These are phyloP conservation scores for Melampsora larici-populina DNA, from an alignment of 1,284 basidiomycete genomes.

Conservation along the genomic window DNA sequence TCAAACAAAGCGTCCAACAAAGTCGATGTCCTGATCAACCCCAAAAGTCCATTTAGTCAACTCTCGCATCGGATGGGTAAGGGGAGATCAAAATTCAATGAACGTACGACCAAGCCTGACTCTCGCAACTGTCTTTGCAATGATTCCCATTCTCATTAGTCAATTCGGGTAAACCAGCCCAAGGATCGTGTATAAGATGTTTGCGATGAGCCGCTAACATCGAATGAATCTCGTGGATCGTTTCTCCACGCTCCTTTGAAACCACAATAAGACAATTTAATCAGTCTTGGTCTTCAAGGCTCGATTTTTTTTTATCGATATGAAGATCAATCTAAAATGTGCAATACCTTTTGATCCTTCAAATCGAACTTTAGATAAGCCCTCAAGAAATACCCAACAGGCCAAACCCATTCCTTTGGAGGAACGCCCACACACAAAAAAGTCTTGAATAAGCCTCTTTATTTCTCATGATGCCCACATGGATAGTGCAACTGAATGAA, in stretches of 20 bases:
- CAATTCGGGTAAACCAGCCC: conserved; percentile 87
- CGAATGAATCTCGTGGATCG: conserved; percentile 73
- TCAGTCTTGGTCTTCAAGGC: background rate
- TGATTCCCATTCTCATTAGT: conserved; percentile 62
- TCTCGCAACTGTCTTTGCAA: conserved; percentile 80
- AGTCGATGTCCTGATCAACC: conserved; percentile 14
- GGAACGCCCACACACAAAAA: conserved; percentile 49
- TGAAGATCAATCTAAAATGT: background rate
- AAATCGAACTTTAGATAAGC: conserved; percentile 84
- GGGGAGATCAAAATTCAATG: background rate
- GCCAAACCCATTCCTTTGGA: conserved; percentile 62
- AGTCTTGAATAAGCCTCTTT: background rate
- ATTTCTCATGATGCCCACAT: background rate
- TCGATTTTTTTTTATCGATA: background rate
- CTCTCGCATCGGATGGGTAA: background rate
- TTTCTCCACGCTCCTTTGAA: conserved; percentile 64
- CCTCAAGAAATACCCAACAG: conserved; percentile 79
- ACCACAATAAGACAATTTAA: conserved; percentile 18
- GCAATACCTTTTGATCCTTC: conserved; percentile 58
- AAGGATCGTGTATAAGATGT: conserved; percentile 73
- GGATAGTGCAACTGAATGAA: background rate
- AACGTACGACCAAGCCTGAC: conserved; percentile 61
- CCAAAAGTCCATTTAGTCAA: background rate
- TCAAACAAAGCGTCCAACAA: conserved; percentile 34
- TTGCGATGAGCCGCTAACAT: conserved; percentile 67